These are phyloP conservation scores for Globisporangium takayamanum DNA, from an alignment of 352 stramenopile genomes.

Conservation along the genomic window DNA sequence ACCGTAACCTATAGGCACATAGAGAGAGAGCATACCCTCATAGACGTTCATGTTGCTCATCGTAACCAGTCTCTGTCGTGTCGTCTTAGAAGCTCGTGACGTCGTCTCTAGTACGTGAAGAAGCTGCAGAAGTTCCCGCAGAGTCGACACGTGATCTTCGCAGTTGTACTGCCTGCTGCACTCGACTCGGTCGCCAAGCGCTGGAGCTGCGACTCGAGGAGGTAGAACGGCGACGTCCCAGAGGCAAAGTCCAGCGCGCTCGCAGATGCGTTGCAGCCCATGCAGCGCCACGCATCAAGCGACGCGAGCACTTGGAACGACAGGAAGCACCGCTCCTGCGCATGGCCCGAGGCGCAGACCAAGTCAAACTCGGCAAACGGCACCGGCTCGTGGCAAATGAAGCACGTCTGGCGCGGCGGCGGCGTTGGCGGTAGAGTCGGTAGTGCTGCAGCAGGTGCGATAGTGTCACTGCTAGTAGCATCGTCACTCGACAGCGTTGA, in stretches of 20 bases:
- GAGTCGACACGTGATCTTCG: conserved; percentile 55
- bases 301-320: conserved; percentile 60
- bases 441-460: not conserved
- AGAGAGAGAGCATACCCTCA: not conserved
- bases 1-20: not conserved
- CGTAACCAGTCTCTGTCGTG: not conserved
- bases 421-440: conserved; percentile 20
- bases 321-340: conserved; percentile 71
- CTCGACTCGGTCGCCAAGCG: not conserved
- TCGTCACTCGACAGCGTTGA: not conserved
- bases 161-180: not conserved
- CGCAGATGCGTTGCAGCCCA: conserved; percentile 63
- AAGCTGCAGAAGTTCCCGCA: conserved; percentile 80
- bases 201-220: conserved; percentile 26
- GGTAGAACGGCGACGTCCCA: conserved; percentile 51
- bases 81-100: not conserved
- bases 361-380: conserved; percentile 60
- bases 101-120: conserved; percentile 40
- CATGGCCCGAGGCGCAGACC: conserved; percentile 48
- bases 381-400: conserved; percentile 58
- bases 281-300: conserved; percentile 78
- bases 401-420: conserved; percentile 51
- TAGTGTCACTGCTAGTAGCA: not conserved
- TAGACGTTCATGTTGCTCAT: not conserved
- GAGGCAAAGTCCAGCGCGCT: conserved; percentile 43